phyloP scores from a whole-genome alignment of 1,284 basidiomycete species.

The Nidula niveotomentosa region DNA sequence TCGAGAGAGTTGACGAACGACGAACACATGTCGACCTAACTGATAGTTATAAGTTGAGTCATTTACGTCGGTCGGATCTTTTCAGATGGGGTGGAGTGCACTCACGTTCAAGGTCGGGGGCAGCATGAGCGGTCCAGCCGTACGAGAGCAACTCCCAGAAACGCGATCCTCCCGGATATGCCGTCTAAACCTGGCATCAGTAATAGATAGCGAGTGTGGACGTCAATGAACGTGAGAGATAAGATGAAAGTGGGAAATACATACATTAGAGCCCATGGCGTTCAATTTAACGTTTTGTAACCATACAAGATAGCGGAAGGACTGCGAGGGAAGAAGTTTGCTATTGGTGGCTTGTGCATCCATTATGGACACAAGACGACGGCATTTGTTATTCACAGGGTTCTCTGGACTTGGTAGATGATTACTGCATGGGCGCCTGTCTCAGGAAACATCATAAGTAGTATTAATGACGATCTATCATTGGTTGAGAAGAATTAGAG shows the following conservation, averaged over 20 bases:
- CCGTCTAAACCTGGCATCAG: no score
- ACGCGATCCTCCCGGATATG: neutral
- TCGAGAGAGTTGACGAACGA: neutral
- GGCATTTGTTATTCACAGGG: no score
- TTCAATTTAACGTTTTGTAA: no score
- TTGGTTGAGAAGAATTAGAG: constrained; percentile 2
- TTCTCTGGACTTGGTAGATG: no score
- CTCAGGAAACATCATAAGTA: neutral
- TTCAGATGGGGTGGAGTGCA: neutral
- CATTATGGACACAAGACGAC: no score
- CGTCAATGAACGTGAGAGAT: neutral
- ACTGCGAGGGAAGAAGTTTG: no score
- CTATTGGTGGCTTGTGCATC: no score
- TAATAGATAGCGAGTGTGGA: constrained; percentile 5
- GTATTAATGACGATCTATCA: neutral
- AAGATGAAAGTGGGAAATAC: no score
- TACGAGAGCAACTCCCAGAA: constrained; percentile 2
- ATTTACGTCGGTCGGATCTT: neutral
- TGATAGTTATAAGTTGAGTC: neutral
- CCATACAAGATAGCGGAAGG: no score
- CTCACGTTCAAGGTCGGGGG: constrained; percentile 7
- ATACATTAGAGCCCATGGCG: no score
- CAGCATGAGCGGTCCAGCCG: constrained; percentile 1
- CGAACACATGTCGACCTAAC: neutral
- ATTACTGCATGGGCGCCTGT: no score